Base-by-base conservation (phyloP, 1,139 yeast species). In the Kodamaea plutei region DNA sequence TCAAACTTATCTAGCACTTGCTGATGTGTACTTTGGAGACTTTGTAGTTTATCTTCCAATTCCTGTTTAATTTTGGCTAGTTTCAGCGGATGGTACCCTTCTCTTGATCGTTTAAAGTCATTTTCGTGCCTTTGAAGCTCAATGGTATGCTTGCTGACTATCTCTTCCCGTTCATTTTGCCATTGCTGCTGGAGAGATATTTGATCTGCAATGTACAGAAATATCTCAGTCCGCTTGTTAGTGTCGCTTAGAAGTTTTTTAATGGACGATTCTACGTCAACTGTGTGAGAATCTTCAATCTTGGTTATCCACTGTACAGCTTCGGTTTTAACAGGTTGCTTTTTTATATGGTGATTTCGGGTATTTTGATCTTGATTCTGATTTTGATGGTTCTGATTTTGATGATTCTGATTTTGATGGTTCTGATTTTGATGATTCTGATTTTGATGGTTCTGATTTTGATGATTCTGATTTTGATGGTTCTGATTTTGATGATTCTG, bases 1-100 rank as follows among this genome's bases (percentile, higher is more conserved):
- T 57, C 58, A 15, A 48, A 48, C 20, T 37, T 33, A 4, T 29
- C 27, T 6, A 54, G 33, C 7, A 44, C 41, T 3, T 34, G 30
- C 1, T 35, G 34, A 5, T 40, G 25, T 4, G 39, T 37, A 6
- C 28, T 25, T 26, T 33, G 28, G 27, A 35, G 23, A 15, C 20
- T 26, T 5, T 30, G 31, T 19, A 44, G 9, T 8, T 36, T 31
- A 5, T 23, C 29, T 8, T 38, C 33, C 30, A 25, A 30, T 13
- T 33, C 37, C 20, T 19, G 16, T 25, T 25, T 33, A n/a, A 39
- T 35, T 8, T 21, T 20, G 15, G 30, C 35, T 5, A 43, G 34
- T 27, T 44, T 44, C 22, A 40, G 35, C 5, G 48, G 48, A 30
- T 44, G 48, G 29, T 41, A 40, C n/a, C 44, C 43, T 25, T 44